Percentiles rank a stretch among this genome's conserved stretches.
Conservation (phyloP, 2,329 filamentous ascomycete genomes). For the Lomentospora prolificans region DNA sequence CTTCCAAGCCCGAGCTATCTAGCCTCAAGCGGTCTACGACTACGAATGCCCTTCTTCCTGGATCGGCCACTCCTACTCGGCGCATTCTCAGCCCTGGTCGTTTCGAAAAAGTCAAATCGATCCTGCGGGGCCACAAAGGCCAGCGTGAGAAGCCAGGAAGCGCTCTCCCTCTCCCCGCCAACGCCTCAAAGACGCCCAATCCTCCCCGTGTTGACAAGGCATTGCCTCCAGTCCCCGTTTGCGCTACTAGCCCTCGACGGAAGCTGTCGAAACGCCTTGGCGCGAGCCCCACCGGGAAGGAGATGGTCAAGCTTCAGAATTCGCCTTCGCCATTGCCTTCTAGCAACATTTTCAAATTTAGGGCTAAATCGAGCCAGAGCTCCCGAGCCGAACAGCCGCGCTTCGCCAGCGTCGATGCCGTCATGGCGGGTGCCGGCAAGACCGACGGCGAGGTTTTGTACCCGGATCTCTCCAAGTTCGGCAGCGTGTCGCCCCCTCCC, state of each 20-base stretch:
- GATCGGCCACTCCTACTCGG: constrained; percentile 17
- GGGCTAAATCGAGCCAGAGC: constrained; percentile 17
- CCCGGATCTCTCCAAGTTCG: constrained; percentile 40
- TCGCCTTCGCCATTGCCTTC: constrained; percentile 49
- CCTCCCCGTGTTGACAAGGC: constrained; percentile 37
- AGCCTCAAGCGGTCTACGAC: constrained; percentile 40
- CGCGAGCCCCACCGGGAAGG: constrained; percentile 34
- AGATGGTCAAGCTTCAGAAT: constrained; percentile 29
- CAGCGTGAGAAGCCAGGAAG: constrained; percentile 29
- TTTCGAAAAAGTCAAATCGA: constrained; percentile 49
- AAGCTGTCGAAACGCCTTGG: constrained; percentile 60
- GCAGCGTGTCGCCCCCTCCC: constrained; percentile 17
- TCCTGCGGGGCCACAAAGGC: constrained; percentile 34
- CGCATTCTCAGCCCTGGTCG: constrained; percentile 38
- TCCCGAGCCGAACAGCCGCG: constrained; percentile 5
- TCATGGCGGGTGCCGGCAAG: constrained; percentile 11
- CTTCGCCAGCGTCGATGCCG: constrained; percentile 23
- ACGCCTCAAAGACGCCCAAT: constrained; percentile 36
- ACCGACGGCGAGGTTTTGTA: constrained; percentile 31
- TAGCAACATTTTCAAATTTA: constrained; percentile 31
- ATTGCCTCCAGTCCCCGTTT: constrained; percentile 32
- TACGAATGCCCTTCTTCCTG: constrained; percentile 32
- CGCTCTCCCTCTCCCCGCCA: constrained; percentile 29
- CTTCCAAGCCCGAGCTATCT: constrained; percentile 33
- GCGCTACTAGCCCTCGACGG: constrained; percentile 52